These are phyloP conservation scores for Mortierella sp. DNA, from an alignment of 371 early-diverging fungal genomes.

Conservation along the genomic window DNA sequence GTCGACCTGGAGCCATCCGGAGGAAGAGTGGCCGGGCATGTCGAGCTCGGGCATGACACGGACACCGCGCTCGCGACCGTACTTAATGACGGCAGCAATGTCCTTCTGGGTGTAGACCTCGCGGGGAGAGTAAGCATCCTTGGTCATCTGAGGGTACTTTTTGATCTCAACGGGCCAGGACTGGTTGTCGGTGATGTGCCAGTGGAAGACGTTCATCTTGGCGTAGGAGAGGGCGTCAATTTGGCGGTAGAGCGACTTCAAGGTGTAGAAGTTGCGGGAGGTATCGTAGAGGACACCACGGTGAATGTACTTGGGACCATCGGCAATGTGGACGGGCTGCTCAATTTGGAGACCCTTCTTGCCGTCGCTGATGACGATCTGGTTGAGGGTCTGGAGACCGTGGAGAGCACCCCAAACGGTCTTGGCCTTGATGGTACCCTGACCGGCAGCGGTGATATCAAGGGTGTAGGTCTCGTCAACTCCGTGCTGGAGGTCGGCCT, in stretches of 20 bases:
- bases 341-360: constrained; percentile 42
- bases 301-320: constrained; percentile 76
- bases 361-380: constrained; percentile 68
- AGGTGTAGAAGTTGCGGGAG: constrained; percentile 80
- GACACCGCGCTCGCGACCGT: constrained; percentile 80
- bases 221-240: constrained; percentile 82
- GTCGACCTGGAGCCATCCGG: constrained; percentile 62
- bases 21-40: constrained; percentile 83
- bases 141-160: constrained; percentile 72
- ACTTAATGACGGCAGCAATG: constrained; percentile 69
- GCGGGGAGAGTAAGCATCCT: constrained; percentile 74
- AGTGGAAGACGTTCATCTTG: constrained; percentile 90
- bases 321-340: constrained; percentile 75
- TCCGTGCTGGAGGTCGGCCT: constrained; percentile 60
- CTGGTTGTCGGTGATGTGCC: constrained; percentile 87
- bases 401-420: constrained; percentile 84
- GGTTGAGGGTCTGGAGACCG: constrained; percentile 83
- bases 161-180: constrained; percentile 80
- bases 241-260: constrained; percentile 70
- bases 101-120: constrained; percentile 72
- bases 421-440: constrained; percentile 68
- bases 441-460: constrained; percentile 63
- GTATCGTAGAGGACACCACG: constrained; percentile 87
- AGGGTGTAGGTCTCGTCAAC: constrained; percentile 81
- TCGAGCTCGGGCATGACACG: constrained; percentile 87